A percentile compares a stretch with the other conserved stretches of the same genome.
phyloP scores from a whole-genome alignment of 1,139 yeast species.

The Lodderomyces parapsilosis region DNA sequence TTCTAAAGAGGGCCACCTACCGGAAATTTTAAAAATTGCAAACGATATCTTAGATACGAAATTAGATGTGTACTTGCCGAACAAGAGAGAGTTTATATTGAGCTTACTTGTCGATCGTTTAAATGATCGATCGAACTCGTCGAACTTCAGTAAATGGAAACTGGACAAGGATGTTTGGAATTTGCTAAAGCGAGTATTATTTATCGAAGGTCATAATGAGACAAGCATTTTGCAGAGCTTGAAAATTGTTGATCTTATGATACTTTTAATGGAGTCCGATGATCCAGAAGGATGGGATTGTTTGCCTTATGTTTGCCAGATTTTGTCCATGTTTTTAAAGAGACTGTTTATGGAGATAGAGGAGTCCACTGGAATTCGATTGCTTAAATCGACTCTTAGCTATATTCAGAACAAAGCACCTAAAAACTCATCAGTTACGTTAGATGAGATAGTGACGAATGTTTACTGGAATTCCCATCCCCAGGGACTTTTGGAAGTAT shows the following conservation, averaged over 20 bases:
- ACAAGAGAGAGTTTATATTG: conserved; percentile 55
- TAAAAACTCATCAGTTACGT: conserved; percentile 9
- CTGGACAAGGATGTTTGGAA: conserved; percentile 44
- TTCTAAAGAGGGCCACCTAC: conserved; percentile 47
- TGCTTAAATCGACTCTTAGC: neutral
- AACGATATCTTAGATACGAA: conserved; percentile 37
- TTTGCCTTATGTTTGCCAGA: conserved; percentile 17
- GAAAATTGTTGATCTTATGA: conserved; percentile 20
- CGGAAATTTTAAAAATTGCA: conserved; percentile 45
- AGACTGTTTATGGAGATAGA: conserved; percentile 35
- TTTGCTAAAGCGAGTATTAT: conserved; percentile 41
- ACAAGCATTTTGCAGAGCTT: conserved; percentile 34
- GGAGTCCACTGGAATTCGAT: conserved; percentile 18
- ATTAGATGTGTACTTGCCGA: conserved; percentile 56
- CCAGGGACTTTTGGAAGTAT: conserved; percentile 24
- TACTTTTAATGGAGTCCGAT: conserved; percentile 13
- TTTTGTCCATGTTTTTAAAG: conserved; percentile 18
- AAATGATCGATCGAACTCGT: conserved; percentile 38
- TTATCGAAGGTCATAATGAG: conserved; percentile 15
- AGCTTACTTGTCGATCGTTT: conserved; percentile 70
- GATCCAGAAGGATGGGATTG: conserved; percentile 12
- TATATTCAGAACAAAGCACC: too few species aligned
- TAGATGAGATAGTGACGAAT: conserved; percentile 24
- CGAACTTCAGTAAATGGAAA: conserved; percentile 42
- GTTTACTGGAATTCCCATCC: conserved; percentile 27